phyloP scores from a whole-genome alignment of 768 basidiomycete genomes.

The Rossbeevera mucosa region DNA sequence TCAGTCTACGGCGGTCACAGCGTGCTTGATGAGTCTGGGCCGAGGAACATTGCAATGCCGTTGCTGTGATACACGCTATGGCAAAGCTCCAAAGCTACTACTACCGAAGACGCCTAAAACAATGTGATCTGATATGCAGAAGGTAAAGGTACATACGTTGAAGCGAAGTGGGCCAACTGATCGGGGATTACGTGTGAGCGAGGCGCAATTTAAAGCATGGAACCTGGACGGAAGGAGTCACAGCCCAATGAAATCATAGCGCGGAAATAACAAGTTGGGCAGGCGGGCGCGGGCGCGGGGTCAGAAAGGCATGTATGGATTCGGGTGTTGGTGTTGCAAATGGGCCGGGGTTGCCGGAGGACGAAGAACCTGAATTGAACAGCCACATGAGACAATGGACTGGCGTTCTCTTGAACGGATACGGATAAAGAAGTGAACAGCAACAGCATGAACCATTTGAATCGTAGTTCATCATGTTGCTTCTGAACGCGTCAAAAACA shows the following conservation, averaged over 20 bases:
- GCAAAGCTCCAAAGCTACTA: constrained; percentile 15
- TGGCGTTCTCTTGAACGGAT: constrained; percentile 11
- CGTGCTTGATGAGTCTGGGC: constrained; percentile 3
- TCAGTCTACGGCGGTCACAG: neutral
- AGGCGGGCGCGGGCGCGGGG: constrained; percentile 15
- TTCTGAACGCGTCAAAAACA: constrained; percentile 21
- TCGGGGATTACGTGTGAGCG: constrained; percentile 28
- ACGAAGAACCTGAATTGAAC: constrained; percentile 11
- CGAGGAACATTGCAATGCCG: constrained; percentile 13
- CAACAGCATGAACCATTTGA: constrained; percentile 7
- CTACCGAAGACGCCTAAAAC: constrained; percentile 19
- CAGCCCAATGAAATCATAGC: constrained; percentile 10
- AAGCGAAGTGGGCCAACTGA: constrained; percentile 9
- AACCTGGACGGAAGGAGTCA: constrained; percentile 11
- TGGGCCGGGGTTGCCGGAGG: constrained; percentile 22
- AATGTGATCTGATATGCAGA: constrained; percentile 17
- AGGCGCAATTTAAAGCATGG: constrained; percentile 6
- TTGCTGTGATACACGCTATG: constrained; percentile 8
- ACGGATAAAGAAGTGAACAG: constrained; percentile 18
- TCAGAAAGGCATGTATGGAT: constrained; percentile 17
- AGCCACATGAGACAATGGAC: constrained; percentile 25
- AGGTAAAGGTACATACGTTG: constrained; percentile 5
- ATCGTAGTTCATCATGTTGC: constrained; percentile 12
- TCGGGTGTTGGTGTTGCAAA: constrained; percentile 26
- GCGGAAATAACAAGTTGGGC: constrained; percentile 24